A percentile compares a stretch with the other conserved stretches of the same genome.
Conservation (phyloP, 441 rosid species). For the Gossypium trilobum region DNA sequence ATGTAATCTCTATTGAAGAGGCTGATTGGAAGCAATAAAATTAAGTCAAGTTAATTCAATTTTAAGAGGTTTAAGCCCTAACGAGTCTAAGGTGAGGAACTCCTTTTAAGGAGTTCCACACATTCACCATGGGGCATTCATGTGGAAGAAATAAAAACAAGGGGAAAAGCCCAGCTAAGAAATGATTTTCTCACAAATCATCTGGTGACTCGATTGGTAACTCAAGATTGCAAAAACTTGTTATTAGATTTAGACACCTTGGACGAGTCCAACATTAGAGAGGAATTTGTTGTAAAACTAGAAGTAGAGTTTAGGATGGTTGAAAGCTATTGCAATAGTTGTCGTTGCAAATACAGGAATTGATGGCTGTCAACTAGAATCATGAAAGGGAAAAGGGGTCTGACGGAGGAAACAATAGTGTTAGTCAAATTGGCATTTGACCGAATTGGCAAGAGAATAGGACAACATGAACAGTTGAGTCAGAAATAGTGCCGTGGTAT, state of each 20-base stretch:
- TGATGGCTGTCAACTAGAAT: background rate
- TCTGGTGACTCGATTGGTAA: background rate
- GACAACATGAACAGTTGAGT: background rate
- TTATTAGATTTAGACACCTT: background rate
- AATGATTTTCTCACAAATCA: no score
- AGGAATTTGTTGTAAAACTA: no score
- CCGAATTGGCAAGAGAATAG: background rate
- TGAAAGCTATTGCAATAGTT: background rate
- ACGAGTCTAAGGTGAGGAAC: background rate
- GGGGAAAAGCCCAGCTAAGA: background rate
- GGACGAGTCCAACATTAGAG: background rate
- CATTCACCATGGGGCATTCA: background rate
- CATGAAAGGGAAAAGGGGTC: background rate
- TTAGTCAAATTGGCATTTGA: background rate
- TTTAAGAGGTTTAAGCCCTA: background rate
- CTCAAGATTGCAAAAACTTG: background rate
- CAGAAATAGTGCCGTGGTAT: no score
- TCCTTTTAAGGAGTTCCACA: background rate
- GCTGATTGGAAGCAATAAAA: background rate
- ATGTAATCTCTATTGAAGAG: background rate
- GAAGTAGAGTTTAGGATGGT: background rate
- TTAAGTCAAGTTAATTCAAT: no score
- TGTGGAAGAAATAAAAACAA: background rate
- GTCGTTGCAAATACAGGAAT: background rate
- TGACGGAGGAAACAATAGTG: background rate